These are phyloP conservation scores for Venturia asperata DNA, from an alignment of 2,329 filamentous ascomycete species.

Conservation along the genomic window DNA sequence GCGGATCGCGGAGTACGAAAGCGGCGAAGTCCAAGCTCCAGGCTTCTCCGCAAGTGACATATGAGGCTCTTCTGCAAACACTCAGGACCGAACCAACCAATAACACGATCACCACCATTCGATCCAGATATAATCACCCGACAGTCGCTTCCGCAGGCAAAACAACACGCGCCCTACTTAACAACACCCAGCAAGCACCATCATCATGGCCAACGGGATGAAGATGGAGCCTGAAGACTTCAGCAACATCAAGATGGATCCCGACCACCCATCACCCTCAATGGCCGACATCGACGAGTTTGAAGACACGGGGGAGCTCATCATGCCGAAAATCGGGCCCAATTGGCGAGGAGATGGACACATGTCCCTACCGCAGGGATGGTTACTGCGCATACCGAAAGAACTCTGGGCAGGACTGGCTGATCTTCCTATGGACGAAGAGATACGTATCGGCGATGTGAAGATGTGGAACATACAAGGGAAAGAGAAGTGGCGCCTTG, in stretches of 20 bases:
- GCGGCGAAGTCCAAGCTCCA: conserved; percentile 4
- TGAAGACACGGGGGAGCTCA: conserved; percentile 39
- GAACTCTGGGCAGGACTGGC: conserved; percentile 34
- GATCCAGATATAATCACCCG: background rate
- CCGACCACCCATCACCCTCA: conserved; percentile 25
- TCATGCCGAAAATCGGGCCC: conserved; percentile 26
- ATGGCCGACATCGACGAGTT: conserved; percentile 35
- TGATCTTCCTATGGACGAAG: conserved; percentile 32
- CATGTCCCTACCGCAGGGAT: conserved; percentile 25
- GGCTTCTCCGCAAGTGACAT: background rate
- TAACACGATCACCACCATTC: background rate
- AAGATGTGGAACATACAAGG: conserved; percentile 26
- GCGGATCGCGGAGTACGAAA: background rate
- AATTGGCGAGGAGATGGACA: conserved; percentile 16
- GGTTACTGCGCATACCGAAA: conserved; percentile 34
- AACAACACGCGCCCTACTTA: background rate
- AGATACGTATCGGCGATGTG: conserved; percentile 34
- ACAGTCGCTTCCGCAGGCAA: background rate
- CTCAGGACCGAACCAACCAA: background rate
- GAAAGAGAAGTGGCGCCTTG: conserved; percentile 20
- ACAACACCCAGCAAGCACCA: background rate
- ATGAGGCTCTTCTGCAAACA: background rate
- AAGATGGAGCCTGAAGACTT: conserved; percentile 33
- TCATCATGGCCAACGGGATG: conserved; percentile 33
- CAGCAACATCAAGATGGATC: conserved; percentile 31